phyloP scores from a whole-genome alignment of 2,329 filamentous ascomycete genomes.

The Sordariomycetes sp. region DNA sequence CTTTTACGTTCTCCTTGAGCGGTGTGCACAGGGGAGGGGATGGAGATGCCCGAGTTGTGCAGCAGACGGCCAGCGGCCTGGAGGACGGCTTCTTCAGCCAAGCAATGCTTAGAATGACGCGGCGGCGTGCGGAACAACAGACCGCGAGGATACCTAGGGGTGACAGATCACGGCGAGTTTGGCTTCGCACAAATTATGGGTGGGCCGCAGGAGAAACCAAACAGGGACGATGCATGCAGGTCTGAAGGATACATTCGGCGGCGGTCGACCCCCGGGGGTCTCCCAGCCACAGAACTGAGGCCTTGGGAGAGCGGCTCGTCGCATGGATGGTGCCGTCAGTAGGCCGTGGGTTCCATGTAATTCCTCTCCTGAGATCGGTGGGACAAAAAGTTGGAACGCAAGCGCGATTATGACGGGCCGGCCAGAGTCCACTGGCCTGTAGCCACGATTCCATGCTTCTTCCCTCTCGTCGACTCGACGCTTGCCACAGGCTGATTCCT shows the following conservation, averaged over 20 bases:
- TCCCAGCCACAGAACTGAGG: background rate
- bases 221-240: background rate
- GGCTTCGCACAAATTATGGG: background rate
- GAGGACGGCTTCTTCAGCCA: background rate
- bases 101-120: background rate
- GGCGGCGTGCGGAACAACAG: background rate
- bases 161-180: background rate
- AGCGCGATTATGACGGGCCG: background rate
- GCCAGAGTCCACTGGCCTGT: background rate
- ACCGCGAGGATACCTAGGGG: background rate
- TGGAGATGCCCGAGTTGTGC: background rate
- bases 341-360: background rate
- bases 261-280: background rate
- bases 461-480: slow-evolving; percentile 1
- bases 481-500: background rate
- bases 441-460: background rate
- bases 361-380: background rate
- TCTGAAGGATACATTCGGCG: background rate
- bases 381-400: background rate
- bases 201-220: background rate
- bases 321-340: slow-evolving; percentile 1
- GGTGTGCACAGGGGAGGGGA: background rate
- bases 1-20: background rate
- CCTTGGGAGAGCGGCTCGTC: background rate
- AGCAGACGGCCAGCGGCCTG: background rate